These are phyloP conservation scores for Lecanoromycetidae sp. DNA, from an alignment of 2,329 filamentous ascomycete species.

Conservation along the genomic window DNA sequence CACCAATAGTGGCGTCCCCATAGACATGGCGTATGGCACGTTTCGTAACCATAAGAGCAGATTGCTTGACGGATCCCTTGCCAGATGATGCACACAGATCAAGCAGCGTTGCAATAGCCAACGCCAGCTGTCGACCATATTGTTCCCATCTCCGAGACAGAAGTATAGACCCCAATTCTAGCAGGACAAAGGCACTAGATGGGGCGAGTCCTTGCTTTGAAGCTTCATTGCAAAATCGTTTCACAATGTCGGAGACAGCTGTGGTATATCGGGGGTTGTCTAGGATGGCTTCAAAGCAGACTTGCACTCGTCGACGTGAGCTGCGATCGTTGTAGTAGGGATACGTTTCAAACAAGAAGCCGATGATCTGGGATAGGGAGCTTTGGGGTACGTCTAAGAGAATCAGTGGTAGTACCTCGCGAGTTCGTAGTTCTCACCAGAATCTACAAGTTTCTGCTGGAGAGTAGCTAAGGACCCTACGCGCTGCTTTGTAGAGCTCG, in stretches of 20 bases:
- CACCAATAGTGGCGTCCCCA: constrained; percentile 47
- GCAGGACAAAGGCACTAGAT: constrained; percentile 71
- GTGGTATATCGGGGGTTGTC: constrained; percentile 45
- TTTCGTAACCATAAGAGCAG: constrained; percentile 64
- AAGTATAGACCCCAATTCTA: constrained; percentile 78
- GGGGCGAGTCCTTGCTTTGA: constrained; percentile 66
- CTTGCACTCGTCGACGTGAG: constrained; percentile 71
- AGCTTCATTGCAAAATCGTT: constrained; percentile 57
- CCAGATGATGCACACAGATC: constrained; percentile 62
- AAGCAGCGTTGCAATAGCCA: constrained; percentile 58
- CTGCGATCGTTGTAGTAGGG: constrained; percentile 73
- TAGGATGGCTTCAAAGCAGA: constrained; percentile 61
- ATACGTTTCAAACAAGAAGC: constrained; percentile 75
- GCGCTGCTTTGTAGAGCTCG: constrained; percentile 49
- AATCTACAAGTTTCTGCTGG: constrained; percentile 44
- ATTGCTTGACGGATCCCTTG: constrained; percentile 54
- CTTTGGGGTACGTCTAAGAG: constrained; percentile 14
- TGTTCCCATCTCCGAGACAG: constrained; percentile 47
- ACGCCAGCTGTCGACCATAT: constrained; percentile 53
- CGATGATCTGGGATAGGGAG: constrained; percentile 48
- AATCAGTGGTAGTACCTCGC: constrained; percentile 4
- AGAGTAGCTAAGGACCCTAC: constrained; percentile 44
- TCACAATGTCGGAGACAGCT: constrained; percentile 46
- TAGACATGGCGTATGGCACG: constrained; percentile 64
- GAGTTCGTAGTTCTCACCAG: constrained; percentile 34